Evolutionary conservation across 768 basidiomycete species (phyloP).

Genomic region (Pulveroboletus ravenelii): DNA sequence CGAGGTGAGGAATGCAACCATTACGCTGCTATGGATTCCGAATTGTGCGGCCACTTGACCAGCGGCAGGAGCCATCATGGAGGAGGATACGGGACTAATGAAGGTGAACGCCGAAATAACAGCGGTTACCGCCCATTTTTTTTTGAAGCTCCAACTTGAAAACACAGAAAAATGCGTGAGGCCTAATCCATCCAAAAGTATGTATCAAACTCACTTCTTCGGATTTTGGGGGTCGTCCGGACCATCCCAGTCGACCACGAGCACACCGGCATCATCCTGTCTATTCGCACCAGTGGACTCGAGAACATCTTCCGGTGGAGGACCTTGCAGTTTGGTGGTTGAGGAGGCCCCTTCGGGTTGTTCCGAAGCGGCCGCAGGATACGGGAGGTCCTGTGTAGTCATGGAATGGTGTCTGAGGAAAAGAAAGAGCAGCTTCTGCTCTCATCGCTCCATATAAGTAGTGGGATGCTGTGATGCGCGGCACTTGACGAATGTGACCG

Average conservation of each 20-base stretch:
- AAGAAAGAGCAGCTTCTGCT: background rate
- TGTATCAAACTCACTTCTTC: constrained; percentile 41
- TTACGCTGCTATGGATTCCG: constrained; percentile 44
- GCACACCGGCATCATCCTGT: background rate
- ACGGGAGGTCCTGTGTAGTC: too few species aligned
- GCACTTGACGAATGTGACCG: background rate
- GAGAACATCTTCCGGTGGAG: background rate
- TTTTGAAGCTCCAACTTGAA: constrained; percentile 50
- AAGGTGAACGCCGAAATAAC: constrained; percentile 67
- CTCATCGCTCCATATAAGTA: constrained; percentile 1
- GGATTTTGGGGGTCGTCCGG: constrained; percentile 56
- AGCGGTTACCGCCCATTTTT: constrained; percentile 63
- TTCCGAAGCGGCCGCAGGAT: background rate
- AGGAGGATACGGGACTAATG: constrained; percentile 64
- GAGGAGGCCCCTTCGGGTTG: constrained; percentile 2
- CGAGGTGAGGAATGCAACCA: constrained; percentile 56
- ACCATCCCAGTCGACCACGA: constrained; percentile 61
- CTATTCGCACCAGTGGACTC: background rate
- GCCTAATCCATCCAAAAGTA: background rate
- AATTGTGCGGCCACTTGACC: constrained; percentile 48
- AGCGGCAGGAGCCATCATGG: constrained; percentile 68
- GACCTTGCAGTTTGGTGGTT: constrained; percentile 4
- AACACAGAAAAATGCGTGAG: background rate
- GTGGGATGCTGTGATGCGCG: background rate
- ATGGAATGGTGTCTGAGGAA: background rate